Conservation (phyloP, 352 stramenopile species). For the Globisporangium spinosum region DNA sequence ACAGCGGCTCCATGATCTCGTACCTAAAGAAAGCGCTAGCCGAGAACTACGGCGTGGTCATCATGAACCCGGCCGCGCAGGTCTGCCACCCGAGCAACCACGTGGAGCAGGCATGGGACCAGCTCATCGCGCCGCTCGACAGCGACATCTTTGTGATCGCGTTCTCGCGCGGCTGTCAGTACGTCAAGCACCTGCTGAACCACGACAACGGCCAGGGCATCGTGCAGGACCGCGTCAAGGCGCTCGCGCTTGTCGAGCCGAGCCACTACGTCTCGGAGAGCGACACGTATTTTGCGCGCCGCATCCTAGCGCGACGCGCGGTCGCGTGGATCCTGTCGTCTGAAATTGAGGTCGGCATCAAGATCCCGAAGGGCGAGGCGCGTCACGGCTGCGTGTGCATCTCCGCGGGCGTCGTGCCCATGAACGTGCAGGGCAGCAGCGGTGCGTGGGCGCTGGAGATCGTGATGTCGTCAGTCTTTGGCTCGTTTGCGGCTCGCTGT, state of each 20-base stretch:
- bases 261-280: conserved; percentile 75
- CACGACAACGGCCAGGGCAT: conserved; percentile 76
- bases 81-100: conserved; percentile 67
- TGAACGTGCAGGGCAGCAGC: conserved; percentile 62
- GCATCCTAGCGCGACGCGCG: conserved; percentile 62
- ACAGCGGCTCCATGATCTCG: conserved; percentile 72
- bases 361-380: conserved; percentile 65
- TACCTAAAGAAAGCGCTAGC: conserved; percentile 77
- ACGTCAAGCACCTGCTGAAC: conserved; percentile 78
- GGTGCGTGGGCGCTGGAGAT: conserved; percentile 78
- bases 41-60: conserved; percentile 83
- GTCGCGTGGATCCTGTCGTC: conserved; percentile 73
- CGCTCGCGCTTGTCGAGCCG: conserved; percentile 73
- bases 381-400: conserved; percentile 80
- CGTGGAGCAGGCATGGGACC: conserved; percentile 78
- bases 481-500: conserved; percentile 67
- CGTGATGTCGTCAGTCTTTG: conserved; percentile 83
- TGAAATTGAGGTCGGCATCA: conserved; percentile 68
- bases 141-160: conserved; percentile 77
- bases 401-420: conserved; percentile 65
- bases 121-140: conserved; percentile 57
- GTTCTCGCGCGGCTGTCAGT: conserved; percentile 69
- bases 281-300: conserved; percentile 74
- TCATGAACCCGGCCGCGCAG: conserved; percentile 78
- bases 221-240: conserved; percentile 80